Percentiles rank a stretch among this genome's conserved stretches.
These are phyloP conservation scores for Pseudocercospora crystallina DNA, from an alignment of 2,329 filamentous ascomycete species.

Conservation along the genomic window DNA sequence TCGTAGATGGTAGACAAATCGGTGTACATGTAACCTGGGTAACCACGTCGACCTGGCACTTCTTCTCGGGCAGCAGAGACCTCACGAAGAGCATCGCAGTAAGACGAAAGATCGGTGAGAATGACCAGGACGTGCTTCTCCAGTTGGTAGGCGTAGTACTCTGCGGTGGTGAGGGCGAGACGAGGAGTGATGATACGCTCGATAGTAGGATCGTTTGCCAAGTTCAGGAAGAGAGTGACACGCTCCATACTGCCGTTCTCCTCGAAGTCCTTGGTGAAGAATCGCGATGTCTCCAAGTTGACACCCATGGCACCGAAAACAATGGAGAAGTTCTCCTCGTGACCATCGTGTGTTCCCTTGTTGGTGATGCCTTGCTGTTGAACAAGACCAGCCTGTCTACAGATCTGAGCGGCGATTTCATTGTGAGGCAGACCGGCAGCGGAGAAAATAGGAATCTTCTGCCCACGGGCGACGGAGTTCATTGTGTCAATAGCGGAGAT, in stretches of 20 bases:
- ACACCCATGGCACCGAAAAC: slow-evolving; percentile 99
- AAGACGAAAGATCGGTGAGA: slow-evolving; percentile 94
- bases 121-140: slow-evolving; percentile 99
- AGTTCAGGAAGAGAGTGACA: slow-evolving; percentile 95
- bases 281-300: slow-evolving; percentile 96
- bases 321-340: slow-evolving; percentile 99
- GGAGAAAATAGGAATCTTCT: slow-evolving; percentile 99
- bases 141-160: slow-evolving; percentile 99
- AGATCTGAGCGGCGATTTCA: slow-evolving; percentile 98
- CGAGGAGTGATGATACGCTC: slow-evolving; percentile 99
- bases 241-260: slow-evolving; percentile 99
- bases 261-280: slow-evolving; percentile 98
- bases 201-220: slow-evolving; percentile 98
- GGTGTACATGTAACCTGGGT: slow-evolving; percentile 99
- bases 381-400: slow-evolving; percentile 91
- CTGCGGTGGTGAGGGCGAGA: slow-evolving; percentile 94
- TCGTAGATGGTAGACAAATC: slow-evolving; percentile 99
- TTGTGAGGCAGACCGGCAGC: slow-evolving; percentile 98
- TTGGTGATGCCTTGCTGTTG: slow-evolving; percentile 56
- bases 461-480: slow-evolving; percentile 88
- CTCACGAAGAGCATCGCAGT: slow-evolving; percentile 98
- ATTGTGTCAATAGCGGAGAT: slow-evolving; percentile 99
- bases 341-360: slow-evolving; percentile 93
- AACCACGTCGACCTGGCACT: slow-evolving; percentile 98
- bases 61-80: slow-evolving; percentile 97